Percentiles rank a stretch among this genome's conserved stretches.
These are phyloP conservation scores for Metarhizium rileyi DNA, from an alignment of 2,329 filamentous ascomycete genomes.

Conservation along the genomic window DNA sequence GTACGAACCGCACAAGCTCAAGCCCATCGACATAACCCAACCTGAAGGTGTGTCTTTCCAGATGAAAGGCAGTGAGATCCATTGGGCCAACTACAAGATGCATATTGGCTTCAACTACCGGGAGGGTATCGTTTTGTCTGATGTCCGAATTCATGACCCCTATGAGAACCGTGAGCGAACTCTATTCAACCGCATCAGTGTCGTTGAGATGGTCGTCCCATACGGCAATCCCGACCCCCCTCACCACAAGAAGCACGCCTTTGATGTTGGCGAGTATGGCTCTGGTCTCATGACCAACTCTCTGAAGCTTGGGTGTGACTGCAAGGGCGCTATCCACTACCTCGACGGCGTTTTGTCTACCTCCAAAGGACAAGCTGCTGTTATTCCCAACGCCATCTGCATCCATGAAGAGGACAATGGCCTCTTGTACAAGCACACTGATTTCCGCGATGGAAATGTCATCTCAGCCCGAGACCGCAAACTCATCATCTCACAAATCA, in stretches of 20 bases:
- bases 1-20: constrained; percentile 25
- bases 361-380: constrained; percentile 45
- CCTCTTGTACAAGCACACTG: constrained; percentile 56
- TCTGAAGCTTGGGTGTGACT: constrained; percentile 50
- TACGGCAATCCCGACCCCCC: constrained; percentile 56
- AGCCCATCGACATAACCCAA: constrained; percentile 30
- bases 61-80: constrained; percentile 37
- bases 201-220: constrained; percentile 63
- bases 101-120: constrained; percentile 63
- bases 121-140: constrained; percentile 61
- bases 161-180: constrained; percentile 34
- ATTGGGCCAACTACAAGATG: constrained; percentile 60
- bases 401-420: constrained; percentile 36
- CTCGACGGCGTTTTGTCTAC: constrained; percentile 27
- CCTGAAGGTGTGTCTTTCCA: constrained; percentile 31
- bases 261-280: constrained; percentile 60
- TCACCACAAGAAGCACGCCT: constrained; percentile 57
- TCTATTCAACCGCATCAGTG: constrained; percentile 56
- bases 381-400: constrained; percentile 47
- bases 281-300: constrained; percentile 58
- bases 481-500: constrained; percentile 54
- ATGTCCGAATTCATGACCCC: constrained; percentile 53
- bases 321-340: constrained; percentile 48
- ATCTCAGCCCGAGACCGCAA: constrained; percentile 48
- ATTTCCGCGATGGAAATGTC: constrained; percentile 49